Conservation (phyloP, 495 filamentous ascomycete species). For the Penicillium atrosanguineum region DNA sequence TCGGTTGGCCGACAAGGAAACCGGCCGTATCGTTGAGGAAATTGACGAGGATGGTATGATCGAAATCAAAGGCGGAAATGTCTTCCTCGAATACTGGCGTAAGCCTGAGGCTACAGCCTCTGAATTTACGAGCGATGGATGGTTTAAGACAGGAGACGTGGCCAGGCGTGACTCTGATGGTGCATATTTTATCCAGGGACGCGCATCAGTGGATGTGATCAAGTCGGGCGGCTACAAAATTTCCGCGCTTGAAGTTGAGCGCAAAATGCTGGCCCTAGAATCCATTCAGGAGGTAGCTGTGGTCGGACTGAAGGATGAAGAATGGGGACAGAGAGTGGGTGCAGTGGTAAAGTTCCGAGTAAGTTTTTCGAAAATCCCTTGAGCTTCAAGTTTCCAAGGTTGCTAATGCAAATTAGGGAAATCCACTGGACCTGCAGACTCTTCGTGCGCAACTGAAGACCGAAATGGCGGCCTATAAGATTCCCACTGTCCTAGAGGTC, state of each 20-base stretch:
- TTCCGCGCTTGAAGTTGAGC: constrained; percentile 45
- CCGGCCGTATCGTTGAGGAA: constrained; percentile 29
- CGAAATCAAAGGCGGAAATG: constrained; percentile 43
- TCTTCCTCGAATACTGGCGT: constrained; percentile 46
- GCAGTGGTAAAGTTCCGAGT: constrained; percentile 45
- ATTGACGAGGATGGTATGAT: constrained; percentile 45
- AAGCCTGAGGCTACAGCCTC: constrained; percentile 41
- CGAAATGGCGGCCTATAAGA: constrained; percentile 49
- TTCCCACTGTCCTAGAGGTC: constrained; percentile 41
- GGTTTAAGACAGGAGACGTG: constrained; percentile 51
- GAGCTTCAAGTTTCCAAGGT: background rate
- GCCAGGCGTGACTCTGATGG: constrained; percentile 37
- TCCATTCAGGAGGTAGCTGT: constrained; percentile 42
- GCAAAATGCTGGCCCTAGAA: constrained; percentile 38
- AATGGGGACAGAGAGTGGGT: constrained; percentile 47
- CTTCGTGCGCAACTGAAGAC: constrained; percentile 38
- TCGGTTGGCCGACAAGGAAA: constrained; percentile 41
- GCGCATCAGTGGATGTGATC: constrained; percentile 46
- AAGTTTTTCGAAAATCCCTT: constrained; percentile 12
- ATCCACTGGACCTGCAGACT: constrained; percentile 31
- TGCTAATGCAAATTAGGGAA: background rate
- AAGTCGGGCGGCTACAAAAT: constrained; percentile 49
- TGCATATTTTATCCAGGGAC: constrained; percentile 45
- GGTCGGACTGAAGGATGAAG: constrained; percentile 41
- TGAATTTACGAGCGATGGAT: constrained; percentile 44